phyloP scores from a whole-genome alignment of 345 rosid genomes.

The Aquilaria malaccensis region DNA sequence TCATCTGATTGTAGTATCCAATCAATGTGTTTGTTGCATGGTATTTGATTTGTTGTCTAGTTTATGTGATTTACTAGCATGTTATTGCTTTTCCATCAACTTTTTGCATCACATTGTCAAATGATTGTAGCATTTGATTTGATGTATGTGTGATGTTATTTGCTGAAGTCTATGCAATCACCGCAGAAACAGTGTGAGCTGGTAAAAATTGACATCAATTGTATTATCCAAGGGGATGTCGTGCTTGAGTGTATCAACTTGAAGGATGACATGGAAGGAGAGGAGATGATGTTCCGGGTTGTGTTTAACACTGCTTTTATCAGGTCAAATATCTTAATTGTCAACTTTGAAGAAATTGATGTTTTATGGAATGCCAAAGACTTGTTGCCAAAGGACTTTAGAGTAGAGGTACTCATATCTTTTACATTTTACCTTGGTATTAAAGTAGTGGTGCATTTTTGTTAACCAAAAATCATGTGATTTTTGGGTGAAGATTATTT shows the following conservation, averaged over 20 bases:
- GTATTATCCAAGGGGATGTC: conserved; percentile 85
- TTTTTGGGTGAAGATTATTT: conserved; percentile 66
- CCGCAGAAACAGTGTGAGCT: conserved; percentile 80
- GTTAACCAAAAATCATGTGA: conserved; percentile 17
- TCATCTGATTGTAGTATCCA: too few relatives aligned
- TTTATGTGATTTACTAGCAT: too few relatives aligned
- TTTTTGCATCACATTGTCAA: too few relatives aligned
- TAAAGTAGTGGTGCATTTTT: conserved; percentile 6
- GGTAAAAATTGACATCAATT: conserved; percentile 83
- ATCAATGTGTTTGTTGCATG: too few relatives aligned
- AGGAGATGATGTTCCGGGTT: conserved; percentile 74
- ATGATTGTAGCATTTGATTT: too few relatives aligned
- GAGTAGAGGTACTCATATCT: conserved; percentile 66
- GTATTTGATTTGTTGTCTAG: too few relatives aligned
- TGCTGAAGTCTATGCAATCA: conserved; percentile 7
- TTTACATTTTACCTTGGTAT: conserved; percentile 10
- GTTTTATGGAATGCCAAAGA: conserved; percentile 76
- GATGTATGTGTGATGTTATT: neutral
- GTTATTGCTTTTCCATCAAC: too few relatives aligned
- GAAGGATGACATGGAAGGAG: conserved; percentile 65
- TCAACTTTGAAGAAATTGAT: conserved; percentile 86
- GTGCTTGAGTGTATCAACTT: conserved; percentile 86
- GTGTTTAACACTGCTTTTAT: conserved; percentile 94
- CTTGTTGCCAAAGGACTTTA: conserved; percentile 79
- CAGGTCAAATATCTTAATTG: conserved; percentile 91